Conservation (phyloP, 75 land plant species). For the Selaginella tamariscina region DNA sequence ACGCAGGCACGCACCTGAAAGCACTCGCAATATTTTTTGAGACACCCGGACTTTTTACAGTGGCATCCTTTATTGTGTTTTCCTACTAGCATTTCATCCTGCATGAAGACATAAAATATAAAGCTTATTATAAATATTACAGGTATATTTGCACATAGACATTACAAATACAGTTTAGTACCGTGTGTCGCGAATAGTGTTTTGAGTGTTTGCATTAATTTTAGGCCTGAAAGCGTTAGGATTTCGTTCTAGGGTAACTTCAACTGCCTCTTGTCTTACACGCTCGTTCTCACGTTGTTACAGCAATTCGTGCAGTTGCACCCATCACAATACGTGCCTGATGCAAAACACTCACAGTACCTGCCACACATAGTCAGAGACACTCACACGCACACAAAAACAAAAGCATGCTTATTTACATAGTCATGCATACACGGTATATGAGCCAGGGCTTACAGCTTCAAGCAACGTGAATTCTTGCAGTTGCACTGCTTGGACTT, state of each 20-base stretch:
- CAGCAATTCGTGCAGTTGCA: conserved; percentile 90
- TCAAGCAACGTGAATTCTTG: conserved; percentile 80
- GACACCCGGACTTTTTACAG: conserved; percentile 95
- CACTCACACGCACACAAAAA: too few relatives aligned
- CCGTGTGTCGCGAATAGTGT: conserved; percentile 43
- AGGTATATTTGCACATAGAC: too few relatives aligned
- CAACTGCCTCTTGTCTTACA: conserved; percentile 82
- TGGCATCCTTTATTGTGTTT: conserved; percentile 98
- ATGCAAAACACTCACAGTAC: conserved; percentile 98
- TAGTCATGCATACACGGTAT: background rate
- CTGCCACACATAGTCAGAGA: too few relatives aligned
- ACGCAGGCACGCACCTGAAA: too few relatives aligned
- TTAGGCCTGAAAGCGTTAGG: conserved; percentile 97
- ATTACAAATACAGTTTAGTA: too few relatives aligned
- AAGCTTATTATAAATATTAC: background rate
- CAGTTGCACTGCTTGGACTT: conserved; percentile 91
- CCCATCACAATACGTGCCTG: conserved; percentile 94
- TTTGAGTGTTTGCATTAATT: conserved; percentile 90
- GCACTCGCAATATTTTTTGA: conserved; percentile 97
- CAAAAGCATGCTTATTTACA: too few relatives aligned
- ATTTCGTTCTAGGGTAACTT: conserved; percentile 85
- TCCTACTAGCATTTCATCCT: conserved; percentile 17
- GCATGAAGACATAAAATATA: background rate
- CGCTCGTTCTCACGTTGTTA: conserved; percentile 89
- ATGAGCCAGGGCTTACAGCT: conserved; percentile 72